These are phyloP conservation scores for Sclerotinia nivalis DNA, from an alignment of 2,329 filamentous ascomycete genomes.

Conservation along the genomic window DNA sequence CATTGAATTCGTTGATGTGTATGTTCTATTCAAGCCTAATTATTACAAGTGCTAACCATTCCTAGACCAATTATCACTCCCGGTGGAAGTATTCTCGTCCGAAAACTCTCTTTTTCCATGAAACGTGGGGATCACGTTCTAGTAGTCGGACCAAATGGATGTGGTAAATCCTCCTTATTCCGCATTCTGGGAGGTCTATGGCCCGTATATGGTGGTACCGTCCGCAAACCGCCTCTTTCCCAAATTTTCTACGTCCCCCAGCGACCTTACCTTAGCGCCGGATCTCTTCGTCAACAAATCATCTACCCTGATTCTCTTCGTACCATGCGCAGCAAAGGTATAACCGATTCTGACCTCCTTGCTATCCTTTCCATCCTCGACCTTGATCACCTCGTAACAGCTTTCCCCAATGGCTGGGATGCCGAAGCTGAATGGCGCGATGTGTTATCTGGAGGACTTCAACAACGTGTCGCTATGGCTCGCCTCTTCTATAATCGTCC, in stretches of 20 bases:
- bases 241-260: constrained; percentile 99
- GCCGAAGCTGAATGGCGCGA: constrained; percentile 96
- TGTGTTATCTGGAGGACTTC: constrained; percentile 85
- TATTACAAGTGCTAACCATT: constrained; percentile 30
- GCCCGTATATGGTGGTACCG: constrained; percentile 95
- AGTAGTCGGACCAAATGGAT: constrained; percentile 91
- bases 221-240: constrained; percentile 85
- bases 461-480: constrained; percentile 97
- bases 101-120: constrained; percentile 82
- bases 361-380: constrained; percentile 76
- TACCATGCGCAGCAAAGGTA: constrained; percentile 80
- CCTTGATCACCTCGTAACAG: constrained; percentile 77
- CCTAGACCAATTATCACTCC: constrained; percentile 84
- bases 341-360: constrained; percentile 79
- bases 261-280: constrained; percentile 87
- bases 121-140: constrained; percentile 85
- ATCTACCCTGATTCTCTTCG: constrained; percentile 90
- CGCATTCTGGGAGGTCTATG: constrained; percentile 93
- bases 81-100: constrained; percentile 90
- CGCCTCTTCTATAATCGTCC: constrained; percentile 91
- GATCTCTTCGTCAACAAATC: constrained; percentile 92
- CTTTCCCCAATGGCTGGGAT: constrained; percentile 80
- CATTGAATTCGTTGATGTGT: constrained; percentile 83
- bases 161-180: constrained; percentile 94
- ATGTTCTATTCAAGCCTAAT: constrained; percentile 41